Evolutionary conservation across 31 red algal genomes (phyloP).

Genomic region (Odonthalia washingtoniensis): DNA sequence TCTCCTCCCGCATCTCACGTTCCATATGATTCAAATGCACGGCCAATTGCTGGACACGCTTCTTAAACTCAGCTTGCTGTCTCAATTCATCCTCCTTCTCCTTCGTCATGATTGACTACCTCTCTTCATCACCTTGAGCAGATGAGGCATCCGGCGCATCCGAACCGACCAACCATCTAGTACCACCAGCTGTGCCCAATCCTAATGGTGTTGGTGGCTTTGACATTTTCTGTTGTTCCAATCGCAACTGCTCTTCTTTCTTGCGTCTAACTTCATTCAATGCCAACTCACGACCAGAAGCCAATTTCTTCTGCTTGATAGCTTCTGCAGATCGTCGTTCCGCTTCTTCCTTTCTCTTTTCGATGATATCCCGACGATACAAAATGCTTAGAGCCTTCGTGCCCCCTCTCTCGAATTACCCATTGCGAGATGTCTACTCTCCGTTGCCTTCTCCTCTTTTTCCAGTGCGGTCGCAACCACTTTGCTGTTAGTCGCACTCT

Average conservation of each 20-base stretch:
- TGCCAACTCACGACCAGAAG: slow-evolving; percentile 61
- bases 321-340: slow-evolving; percentile 74
- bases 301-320: slow-evolving; percentile 71
- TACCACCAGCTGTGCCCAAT: no score
- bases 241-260: slow-evolving; percentile 71
- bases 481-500: slow-evolving; percentile 55
- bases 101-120: slow-evolving; percentile 77
- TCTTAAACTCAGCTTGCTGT: slow-evolving; percentile 78
- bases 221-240: neutral
- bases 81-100: slow-evolving; percentile 89
- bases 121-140: slow-evolving; percentile 64
- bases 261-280: slow-evolving; percentile 76
- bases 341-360: slow-evolving; percentile 82
- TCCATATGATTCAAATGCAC: slow-evolving; percentile 85
- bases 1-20: slow-evolving; percentile 82
- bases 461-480: slow-evolving; percentile 51
- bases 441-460: slow-evolving; percentile 62
- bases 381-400: slow-evolving; percentile 73
- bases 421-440: slow-evolving; percentile 54
- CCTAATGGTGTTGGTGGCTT: no score
- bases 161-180: neutral
- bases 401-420: slow-evolving; percentile 43
- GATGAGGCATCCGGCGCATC: neutral
- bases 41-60: slow-evolving; percentile 73
- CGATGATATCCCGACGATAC: slow-evolving; percentile 67